Conservation (phyloP, 106 monocot genomes). For the Apostasia shenzhenica region DNA sequence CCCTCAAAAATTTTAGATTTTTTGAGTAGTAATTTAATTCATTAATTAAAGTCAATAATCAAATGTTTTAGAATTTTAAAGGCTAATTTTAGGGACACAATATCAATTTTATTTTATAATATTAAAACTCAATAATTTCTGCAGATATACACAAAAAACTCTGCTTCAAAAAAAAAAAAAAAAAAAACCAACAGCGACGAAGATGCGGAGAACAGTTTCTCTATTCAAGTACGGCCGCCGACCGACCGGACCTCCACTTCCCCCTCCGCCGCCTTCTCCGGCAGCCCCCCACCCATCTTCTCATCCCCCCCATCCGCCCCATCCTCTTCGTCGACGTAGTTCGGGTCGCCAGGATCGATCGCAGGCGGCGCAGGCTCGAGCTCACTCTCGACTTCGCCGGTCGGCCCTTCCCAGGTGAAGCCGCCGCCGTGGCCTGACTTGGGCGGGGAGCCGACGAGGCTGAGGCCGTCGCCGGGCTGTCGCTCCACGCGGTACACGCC, state of each 20-base stretch:
- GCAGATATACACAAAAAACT: too few species aligned
- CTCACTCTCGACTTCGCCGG: slow-evolving; percentile 14
- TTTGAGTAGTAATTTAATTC: too few species aligned
- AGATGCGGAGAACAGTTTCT: neutral
- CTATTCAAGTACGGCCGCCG: neutral
- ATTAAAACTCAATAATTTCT: too few species aligned
- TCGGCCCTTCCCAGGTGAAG: slow-evolving; percentile 79
- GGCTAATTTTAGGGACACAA: too few species aligned
- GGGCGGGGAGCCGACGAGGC: slow-evolving; percentile 21
- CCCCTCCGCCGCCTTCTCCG: slow-evolving; percentile 36
- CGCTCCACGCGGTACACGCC: slow-evolving; percentile 58
- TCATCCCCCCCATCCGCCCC: slow-evolving; percentile 10
- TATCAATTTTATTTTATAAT: too few species aligned
- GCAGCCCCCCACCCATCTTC: slow-evolving; percentile 30
- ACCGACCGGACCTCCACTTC: slow-evolving; percentile 28
- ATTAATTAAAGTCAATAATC: too few species aligned
- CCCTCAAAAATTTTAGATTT: too few species aligned
- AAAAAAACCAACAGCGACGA: neutral
- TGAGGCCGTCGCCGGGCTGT: slow-evolving; percentile 43
- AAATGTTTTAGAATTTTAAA: too few species aligned
- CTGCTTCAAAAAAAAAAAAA: neutral
- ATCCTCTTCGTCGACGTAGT: slow-evolving; percentile 41
- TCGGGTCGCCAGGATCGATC: slow-evolving; percentile 47
- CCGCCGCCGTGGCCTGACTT: slow-evolving; percentile 74
- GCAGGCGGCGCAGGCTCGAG: slow-evolving; percentile 52